Conservation (phyloP, 208 protist species). For the Angomonas deanei region DNA sequence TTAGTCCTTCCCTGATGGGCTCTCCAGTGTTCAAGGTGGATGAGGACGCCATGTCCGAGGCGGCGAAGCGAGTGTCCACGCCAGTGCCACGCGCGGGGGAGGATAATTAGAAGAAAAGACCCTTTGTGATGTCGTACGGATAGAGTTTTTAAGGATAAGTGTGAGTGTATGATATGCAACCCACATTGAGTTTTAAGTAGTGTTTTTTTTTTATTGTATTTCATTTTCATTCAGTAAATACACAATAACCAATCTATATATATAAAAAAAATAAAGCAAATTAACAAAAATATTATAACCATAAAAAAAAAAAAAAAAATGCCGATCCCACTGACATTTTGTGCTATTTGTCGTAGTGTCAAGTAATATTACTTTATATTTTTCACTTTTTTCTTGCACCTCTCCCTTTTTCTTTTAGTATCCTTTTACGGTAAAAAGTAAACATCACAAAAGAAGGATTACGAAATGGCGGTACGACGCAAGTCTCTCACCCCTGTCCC, state of each 20-base stretch:
- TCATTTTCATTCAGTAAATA: not conserved
- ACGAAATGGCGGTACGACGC: not conserved
- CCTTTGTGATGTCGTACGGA: too few species aligned
- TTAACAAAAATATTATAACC: not conserved
- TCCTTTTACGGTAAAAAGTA: too few species aligned
- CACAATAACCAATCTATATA: not conserved
- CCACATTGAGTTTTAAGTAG: too few species aligned
- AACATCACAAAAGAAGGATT: too few species aligned
- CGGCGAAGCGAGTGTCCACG: not conserved
- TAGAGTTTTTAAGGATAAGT: too few species aligned
- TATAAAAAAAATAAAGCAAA: constrained; percentile 7
- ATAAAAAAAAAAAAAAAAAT: constrained; percentile 5
- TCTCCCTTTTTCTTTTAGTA: constrained; percentile 2
- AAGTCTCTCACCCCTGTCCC: constrained; percentile 17
- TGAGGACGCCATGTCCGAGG: constrained; percentile 3
- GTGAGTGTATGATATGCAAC: too few species aligned
- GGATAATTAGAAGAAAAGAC: constrained; percentile 6
- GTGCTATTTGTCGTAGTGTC: not conserved
- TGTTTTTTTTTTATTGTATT: too few species aligned
- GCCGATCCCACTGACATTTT: not conserved
- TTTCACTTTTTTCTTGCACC: constrained; percentile 9
- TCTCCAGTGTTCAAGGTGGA: constrained; percentile 48
- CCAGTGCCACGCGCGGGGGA: not conserved
- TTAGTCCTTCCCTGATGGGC: constrained; percentile 39
- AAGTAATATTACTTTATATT: constrained; percentile 1